phyloP scores from a whole-genome alignment of 192 early-diverging fungal species.

The Spinellus fusiger region DNA sequence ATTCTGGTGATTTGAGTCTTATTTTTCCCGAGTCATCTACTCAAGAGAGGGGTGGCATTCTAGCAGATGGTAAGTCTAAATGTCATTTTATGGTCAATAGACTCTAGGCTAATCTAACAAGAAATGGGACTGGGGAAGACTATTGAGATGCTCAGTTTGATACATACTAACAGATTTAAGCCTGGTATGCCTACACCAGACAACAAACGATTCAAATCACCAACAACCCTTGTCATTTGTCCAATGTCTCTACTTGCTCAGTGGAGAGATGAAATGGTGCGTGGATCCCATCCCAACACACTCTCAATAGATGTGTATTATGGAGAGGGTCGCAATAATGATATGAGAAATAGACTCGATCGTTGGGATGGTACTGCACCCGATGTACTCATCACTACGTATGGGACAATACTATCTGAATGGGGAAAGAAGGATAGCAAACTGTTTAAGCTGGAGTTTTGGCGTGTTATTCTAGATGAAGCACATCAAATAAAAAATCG shows the following conservation, averaged over 20 bases:
- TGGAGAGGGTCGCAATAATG: conserved; percentile 26
- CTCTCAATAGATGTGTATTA: conserved; percentile 44
- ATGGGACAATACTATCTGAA: conserved; percentile 43
- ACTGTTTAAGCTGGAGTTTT: conserved; percentile 70
- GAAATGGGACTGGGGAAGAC: conserved; percentile 58
- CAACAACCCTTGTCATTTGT: conserved; percentile 47
- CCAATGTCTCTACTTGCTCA: conserved; percentile 50
- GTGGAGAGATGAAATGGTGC: conserved; percentile 45
- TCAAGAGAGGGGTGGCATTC: conserved; percentile 45
- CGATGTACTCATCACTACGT: conserved; percentile 48
- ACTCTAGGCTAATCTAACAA: neutral
- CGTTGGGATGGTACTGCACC: conserved; percentile 34
- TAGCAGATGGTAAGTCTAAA: conserved; percentile 41
- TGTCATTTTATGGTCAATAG: neutral
- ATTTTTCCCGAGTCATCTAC: conserved; percentile 39
- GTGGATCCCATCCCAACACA: conserved; percentile 31
- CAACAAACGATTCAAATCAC: conserved; percentile 19
- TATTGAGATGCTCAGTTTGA: conserved; percentile 51
- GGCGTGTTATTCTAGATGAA: conserved; percentile 88
- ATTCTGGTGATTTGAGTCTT: conserved; percentile 37
- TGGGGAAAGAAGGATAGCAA: conserved; percentile 2
- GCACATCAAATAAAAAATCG: conserved; percentile 89
- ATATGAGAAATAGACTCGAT: conserved; percentile 20
- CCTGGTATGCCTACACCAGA: conserved; percentile 12
- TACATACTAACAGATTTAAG: conserved; percentile 36